Conservation (phyloP, 192 early-diverging fungal genomes). For the Chytriomyces sp. region DNA sequence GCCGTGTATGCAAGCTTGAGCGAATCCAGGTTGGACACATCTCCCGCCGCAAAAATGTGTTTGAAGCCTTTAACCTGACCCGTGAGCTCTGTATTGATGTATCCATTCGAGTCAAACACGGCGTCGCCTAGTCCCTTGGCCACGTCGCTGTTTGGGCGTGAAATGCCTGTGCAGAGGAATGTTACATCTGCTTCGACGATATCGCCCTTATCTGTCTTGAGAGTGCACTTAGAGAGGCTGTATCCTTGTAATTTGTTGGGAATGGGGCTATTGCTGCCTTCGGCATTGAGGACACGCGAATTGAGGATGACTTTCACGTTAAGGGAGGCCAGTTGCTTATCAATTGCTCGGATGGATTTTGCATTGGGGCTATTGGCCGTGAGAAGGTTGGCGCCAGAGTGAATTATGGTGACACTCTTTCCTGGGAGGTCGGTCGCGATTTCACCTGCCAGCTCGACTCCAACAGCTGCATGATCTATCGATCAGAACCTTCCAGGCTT, state of each 20-base stretch:
- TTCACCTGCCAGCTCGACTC: constrained; percentile 77
- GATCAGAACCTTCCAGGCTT: no score
- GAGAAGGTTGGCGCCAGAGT: constrained; percentile 51
- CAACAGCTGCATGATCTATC: constrained; percentile 55
- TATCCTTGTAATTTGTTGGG: constrained; percentile 29
- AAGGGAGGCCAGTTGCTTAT: constrained; percentile 30
- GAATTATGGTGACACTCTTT: constrained; percentile 65
- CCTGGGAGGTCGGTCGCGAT: constrained; percentile 60
- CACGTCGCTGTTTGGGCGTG: constrained; percentile 61
- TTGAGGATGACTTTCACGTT: constrained; percentile 50
- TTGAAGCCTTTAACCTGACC: constrained; percentile 65
- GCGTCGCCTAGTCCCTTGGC: constrained; percentile 56
- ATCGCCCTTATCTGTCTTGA: constrained; percentile 45
- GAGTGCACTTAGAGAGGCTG: constrained; percentile 10
- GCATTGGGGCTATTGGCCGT: neutral
- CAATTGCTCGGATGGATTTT: neutral
- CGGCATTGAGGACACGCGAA: no score
- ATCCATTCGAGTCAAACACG: constrained; percentile 50
- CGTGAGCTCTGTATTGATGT: constrained; percentile 66
- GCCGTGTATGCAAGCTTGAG: constrained; percentile 35
- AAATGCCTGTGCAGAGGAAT: constrained; percentile 74
- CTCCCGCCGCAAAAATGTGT: constrained; percentile 77
- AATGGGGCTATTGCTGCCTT: constrained; percentile 18
- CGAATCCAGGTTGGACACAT: constrained; percentile 56
- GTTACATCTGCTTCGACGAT: constrained; percentile 58